phyloP scores from a whole-genome alignment of 306 rosid genomes.

The Medicago truncatula region DNA sequence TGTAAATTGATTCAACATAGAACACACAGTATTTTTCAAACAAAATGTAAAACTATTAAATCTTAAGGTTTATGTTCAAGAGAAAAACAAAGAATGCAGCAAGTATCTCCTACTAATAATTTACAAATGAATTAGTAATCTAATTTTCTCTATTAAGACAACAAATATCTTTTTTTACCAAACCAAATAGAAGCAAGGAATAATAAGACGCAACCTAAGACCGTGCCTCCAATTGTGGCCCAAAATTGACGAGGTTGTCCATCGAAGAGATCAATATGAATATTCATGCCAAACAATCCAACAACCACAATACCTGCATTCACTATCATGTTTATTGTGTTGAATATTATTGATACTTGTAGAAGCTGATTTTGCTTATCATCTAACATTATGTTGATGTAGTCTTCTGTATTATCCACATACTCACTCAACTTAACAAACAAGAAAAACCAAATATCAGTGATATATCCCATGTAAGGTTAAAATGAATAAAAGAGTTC shows the following conservation, averaged over 20 bases:
- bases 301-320: slow-evolving; percentile 45
- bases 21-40: too few relatives aligned
- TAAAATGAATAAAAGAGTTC: background rate
- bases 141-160: slow-evolving; percentile 4
- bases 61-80: too few relatives aligned
- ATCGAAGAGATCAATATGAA: slow-evolving; percentile 37
- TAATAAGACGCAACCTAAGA: background rate
- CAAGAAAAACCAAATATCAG: background rate
- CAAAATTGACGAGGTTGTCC: slow-evolving; percentile 37
- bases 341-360: slow-evolving; percentile 60
- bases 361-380: slow-evolving; percentile 85
- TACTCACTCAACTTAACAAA: slow-evolving; percentile 76
- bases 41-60: too few relatives aligned
- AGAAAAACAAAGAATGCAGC: too few relatives aligned
- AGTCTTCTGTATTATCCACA: slow-evolving; percentile 85
- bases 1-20: too few relatives aligned
- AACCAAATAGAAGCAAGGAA: slow-evolving; percentile 31
- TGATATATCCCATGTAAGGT: background rate
- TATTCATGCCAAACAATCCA: slow-evolving; percentile 54
- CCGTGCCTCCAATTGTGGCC: slow-evolving; percentile 4
- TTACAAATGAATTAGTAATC: background rate
- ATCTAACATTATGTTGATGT: slow-evolving; percentile 87
- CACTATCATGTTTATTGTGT: slow-evolving; percentile 34
- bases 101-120: too few relatives aligned
- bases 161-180: slow-evolving; percentile 43